Base-by-base conservation (phyloP, 495 filamentous ascomycete genomes). In the Bombardia bombarda region DNA sequence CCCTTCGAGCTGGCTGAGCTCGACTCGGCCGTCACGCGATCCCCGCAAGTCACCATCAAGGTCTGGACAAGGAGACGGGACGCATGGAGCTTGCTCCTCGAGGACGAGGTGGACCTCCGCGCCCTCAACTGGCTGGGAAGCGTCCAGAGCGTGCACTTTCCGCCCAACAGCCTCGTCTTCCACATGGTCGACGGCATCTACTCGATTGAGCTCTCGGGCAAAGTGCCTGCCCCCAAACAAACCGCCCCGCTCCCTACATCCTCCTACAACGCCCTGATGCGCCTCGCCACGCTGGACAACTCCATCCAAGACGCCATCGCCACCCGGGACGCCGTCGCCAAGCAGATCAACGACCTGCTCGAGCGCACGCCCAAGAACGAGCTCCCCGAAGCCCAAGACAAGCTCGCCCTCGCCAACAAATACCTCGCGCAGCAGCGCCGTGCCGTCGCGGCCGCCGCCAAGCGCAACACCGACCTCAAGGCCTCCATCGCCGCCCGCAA, bases 201-300 rank as follows among this genome's bases (percentile, higher is more conserved):
- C 64, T 88, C 86, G 20, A 51, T 72, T 42, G 66, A 72, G 23
- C 47, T 75, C 25, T 68, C 66, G 5, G 65, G 55, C 38, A 72
- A 70, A 36, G 58, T 58, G 16, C 62, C 68, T 18, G 56, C 60
- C 37, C 64, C 67, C 19, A 72, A 76, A 55, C 62, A 69, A 46
- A 63, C 63, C 7, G 50, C 63, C 17, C 36, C 66, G 12, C 23
- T 67, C 13, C 47, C 65, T 0, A 92, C 86, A 1, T 87, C 88
- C 4, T 90, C 88, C 1, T 98, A 95, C 63, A 92, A 93, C 54
- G 79, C 86, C 1, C 66, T 98, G 33, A 93, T 95, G 84, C 79
- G 82, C 23, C 70, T 98, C 22, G 82, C 85, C 12, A 96, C 87
- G 40, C 68, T 98, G 28, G 89, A 95, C 46, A 84, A 88, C 53